Evolutionary conservation across 306 rosid species (phyloP), one percentile per base, ranked within the genome.

Genomic region (Lupinus albus): DNA sequence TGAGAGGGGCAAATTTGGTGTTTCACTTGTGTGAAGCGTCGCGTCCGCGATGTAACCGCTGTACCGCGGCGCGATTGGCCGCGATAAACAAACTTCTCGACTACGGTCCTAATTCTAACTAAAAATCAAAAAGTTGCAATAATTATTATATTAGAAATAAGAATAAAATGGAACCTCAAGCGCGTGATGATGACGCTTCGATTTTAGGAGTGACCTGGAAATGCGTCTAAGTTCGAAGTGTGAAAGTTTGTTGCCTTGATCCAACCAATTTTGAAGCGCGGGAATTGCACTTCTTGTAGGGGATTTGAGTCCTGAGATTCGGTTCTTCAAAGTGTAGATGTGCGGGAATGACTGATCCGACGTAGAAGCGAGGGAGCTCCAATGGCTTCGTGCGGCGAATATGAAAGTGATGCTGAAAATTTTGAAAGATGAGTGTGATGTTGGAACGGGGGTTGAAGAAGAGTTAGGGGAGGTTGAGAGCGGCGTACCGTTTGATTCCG

Each of bases 131-230:
- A 15, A 28, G n/a, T 46, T n/a, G 54, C 39, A 58, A 48, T 6
- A 44, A 54, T 0, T 1, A 39, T 8, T n/a, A 20, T 9, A 20
- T 20, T 9, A 28, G 21, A 42, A 4, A 48, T 30, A 20, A 36
- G 8, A 17, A 63, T 17, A 32, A 56, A 73, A 51, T 6, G 6
- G 50, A 58, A 87, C 96, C 98, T 92, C 77, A 0, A 84, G 85
- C 4, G 92, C 92, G 64, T 83, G 85, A 14, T 64, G 50, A 58
- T 79, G 78, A 75, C 91, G 87, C 45, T 83, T 87, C n/a, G 79
- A 76, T 64, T 77, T 80, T 58, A 80, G 39, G 9, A 89, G 86
- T 32, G 63, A 74, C 33, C 65, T 61, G 70, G 72, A 39, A 67
- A 79, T 63, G 71, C 70, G 51, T 44, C 96, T 89, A 41, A 92